phyloP scores from a whole-genome alignment of 2,329 filamentous ascomycete species.

The Xylariaceae sp. region DNA sequence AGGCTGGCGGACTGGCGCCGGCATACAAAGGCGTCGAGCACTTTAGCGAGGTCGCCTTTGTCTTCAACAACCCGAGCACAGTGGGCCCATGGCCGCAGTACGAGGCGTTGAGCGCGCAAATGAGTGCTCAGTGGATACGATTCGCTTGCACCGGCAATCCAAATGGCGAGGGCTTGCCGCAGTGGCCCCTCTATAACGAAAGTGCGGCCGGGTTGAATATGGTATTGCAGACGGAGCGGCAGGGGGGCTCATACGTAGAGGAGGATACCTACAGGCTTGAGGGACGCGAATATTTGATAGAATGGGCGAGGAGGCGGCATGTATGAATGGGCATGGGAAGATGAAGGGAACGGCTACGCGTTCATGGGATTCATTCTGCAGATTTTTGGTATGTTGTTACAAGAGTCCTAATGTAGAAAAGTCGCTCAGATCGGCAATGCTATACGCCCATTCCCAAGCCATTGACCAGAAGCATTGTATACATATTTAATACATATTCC shows the following conservation, averaged over 20 bases:
- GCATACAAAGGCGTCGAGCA: conserved; percentile 29
- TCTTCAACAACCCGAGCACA: conserved; percentile 29
- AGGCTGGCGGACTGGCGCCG: conserved; percentile 18
- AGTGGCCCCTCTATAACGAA: too few species aligned
- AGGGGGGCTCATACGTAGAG: conserved; percentile 27
- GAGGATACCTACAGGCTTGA: conserved; percentile 28
- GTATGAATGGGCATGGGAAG: conserved; percentile 5
- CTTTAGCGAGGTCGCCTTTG: conserved; percentile 37
- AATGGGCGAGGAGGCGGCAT: conserved; percentile 18
- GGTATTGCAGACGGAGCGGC: too few species aligned
- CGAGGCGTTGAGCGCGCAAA: conserved; percentile 20
- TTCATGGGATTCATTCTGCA: neutral
- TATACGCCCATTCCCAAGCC: too few species aligned
- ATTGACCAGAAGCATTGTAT: too few species aligned
- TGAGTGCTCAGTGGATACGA: conserved; percentile 26
- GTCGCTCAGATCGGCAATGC: too few species aligned
- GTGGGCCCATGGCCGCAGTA: too few species aligned
- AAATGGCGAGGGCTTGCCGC: too few species aligned
- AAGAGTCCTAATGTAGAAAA: too few species aligned
- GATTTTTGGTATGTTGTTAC: neutral
- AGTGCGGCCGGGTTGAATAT: too few species aligned
- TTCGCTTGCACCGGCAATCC: too few species aligned
- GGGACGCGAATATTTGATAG: conserved; percentile 28
- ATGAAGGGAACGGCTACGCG: neutral
- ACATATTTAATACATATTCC: too few species aligned